Evolutionary conservation across 2,329 filamentous ascomycete genomes (phyloP), one percentile per base, ranked within the genome.

Genomic region (Talaromyces albobiverticillius): DNA sequence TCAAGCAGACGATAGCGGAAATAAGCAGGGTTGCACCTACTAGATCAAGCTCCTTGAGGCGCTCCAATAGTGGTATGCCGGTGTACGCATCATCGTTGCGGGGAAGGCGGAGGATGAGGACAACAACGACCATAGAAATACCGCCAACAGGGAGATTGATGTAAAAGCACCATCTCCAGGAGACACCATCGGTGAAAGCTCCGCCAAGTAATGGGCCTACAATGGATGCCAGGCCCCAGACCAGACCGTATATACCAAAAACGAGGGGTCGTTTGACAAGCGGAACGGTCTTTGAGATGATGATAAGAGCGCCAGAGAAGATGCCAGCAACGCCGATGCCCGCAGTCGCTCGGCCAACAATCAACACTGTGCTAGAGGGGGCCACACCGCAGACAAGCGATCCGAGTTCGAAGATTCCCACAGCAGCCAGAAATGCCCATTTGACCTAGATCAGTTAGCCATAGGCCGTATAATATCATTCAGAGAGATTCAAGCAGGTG

Each of bases 61-160:
- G 47, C 25, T 31, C 20, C 47, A 13, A 29, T 3, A 31, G 16
- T 11, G 20, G 10, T 31, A 31, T 40, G 9, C 32, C 46, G 8
- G 34, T n/a, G n/a, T n/a, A n/a, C n/a, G 11, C 3, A 11, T 7
- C 10, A 40, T 20, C 14, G 4, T 11, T 11, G 6, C n/a, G 14
- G 5, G 48, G 48, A 23, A 43, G 10, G 13, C 16, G 48, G 10
- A 42, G 26, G 20, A 51, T n/a, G 11, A 23, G 16, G 18, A 25
- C 14, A 22, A 51, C n/a, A 22, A 43, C 38, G 4, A 25, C 48
- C 7, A 42, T 49, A 36, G 48, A 60, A 7, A 62, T 42, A 4
- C 52, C 63, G 2, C 67, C 67, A 26, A 82, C 71, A 0, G 79
- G 80, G 2, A 82, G 68, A 58, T 83, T 82, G 64, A 82, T 80